Evolutionary conservation across 2,329 filamentous ascomycete genomes (phyloP), one percentile per base, ranked within the genome.

Genomic region (Colletotrichum melonis): DNA sequence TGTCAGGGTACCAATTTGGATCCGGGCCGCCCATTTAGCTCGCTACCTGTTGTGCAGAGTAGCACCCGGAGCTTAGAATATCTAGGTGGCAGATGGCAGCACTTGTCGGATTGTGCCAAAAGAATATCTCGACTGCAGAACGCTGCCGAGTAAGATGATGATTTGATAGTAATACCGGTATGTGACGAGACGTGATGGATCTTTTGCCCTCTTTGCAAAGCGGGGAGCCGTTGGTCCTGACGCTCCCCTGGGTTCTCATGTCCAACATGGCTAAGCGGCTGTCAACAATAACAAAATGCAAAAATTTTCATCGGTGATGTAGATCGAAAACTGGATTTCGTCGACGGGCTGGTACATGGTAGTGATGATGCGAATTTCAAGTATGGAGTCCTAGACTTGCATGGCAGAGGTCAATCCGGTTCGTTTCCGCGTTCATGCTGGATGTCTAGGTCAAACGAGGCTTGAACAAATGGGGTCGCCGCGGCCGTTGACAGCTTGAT

Each of bases 381-480:
- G 42, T 49, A 49, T 49, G 42, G 42, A 57, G 32, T 19, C n/a
- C 35, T 69, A 35, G 54, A 54, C 67, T 26, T 32, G 67, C 42
- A 67, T 59, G 62, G 55, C 54, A 56, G 22, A 67, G 55, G 70
- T 72, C 42, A 54, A n/a, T 52, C 42, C 22, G 62, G 46, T 35
- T 63, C n/a, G n/a, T 52, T 35, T 30, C 60, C 60, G 46, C 28
- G 26, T 54, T 56, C 70, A 65, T 64, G 60, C 70, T 63, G 28
- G 55, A 26, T 35, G 30, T 24, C 57, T 65, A 69, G 55, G 24
- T 66, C 67, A 70, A 70, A 73, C 60, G 56, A 63, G 24, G 46
- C 60, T 73, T 73, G 60, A 59, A 70, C 70, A 56, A 73, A 73
- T 70, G 70, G 70, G 70, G 70, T 70, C 32, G 38, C 70, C 70